A percentile compares a stretch with the other conserved stretches of the same genome.
Conservation (phyloP, 2,329 filamentous ascomycete species). For the Drechslerella stenobrocha region DNA sequence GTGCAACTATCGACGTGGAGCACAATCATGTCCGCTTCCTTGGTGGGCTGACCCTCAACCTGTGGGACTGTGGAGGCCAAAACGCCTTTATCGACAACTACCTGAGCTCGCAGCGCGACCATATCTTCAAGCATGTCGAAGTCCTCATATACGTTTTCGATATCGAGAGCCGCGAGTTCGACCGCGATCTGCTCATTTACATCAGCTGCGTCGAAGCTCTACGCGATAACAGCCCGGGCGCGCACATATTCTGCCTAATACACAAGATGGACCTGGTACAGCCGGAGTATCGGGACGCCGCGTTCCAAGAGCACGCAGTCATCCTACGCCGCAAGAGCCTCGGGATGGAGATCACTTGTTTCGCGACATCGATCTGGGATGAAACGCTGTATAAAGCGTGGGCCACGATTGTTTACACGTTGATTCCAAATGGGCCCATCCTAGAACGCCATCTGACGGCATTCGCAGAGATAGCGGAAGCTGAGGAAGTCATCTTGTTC, state of each 20-base stretch:
- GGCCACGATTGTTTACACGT: constrained; percentile 95
- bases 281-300: constrained; percentile 72
- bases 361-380: constrained; percentile 97
- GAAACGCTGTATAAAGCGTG: constrained; percentile 97
- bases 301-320: constrained; percentile 74
- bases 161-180: constrained; percentile 92
- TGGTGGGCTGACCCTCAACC: constrained; percentile 92
- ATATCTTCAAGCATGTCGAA: constrained; percentile 95
- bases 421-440: constrained; percentile 87
- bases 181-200: constrained; percentile 90
- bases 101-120: constrained; percentile 88
- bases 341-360: constrained; percentile 74
- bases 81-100: constrained; percentile 99
- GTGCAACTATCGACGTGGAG: constrained; percentile 97
- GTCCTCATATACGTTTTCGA: constrained; percentile 99
- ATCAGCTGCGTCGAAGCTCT: constrained; percentile 85
- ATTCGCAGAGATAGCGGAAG: constrained; percentile 82
- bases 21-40: constrained; percentile 98
- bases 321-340: constrained; percentile 58
- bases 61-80: constrained; percentile 98
- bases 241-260: constrained; percentile 89
- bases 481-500: constrained; percentile 90
- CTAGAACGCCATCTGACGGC: constrained; percentile 85
- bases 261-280: constrained; percentile 99
- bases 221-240: constrained; percentile 76